Base-by-base conservation (phyloP, 1,284 basidiomycete genomes). In the Apiotrichum domesticum region DNA sequence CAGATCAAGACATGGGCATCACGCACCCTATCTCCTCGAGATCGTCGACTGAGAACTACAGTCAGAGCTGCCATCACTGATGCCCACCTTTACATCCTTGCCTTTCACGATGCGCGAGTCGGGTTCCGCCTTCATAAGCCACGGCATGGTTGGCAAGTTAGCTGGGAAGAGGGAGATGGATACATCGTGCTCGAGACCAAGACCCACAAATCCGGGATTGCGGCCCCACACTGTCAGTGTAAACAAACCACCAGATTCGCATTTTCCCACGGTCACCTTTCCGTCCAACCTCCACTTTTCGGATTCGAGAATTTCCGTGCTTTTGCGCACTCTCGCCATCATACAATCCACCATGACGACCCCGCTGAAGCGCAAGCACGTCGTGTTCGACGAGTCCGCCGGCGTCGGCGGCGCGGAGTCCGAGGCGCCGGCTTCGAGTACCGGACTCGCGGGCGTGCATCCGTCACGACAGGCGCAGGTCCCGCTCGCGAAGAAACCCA, bases 101-200 rank as follows among this genome's bases (percentile, higher is more conserved):
- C 90, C 90, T 69, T 91, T 94, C 40, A 90, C 88, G 46, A 94
- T 76, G 55, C 90, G 84, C 37, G 87, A 85, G 65, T 93, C 87
- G 29, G 91, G 91, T 76, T 94, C 91, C 6, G 91, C 91, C 75
- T 95, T 95, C 80, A 94, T 85, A 21, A 95, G 81, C 89, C 90
- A 94, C 33, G 72, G 71, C 73, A 75, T 75, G 42, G 44, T 63
- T 58, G 13, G 21, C 21, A 21, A 21, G 21, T 21, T 21, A 21
- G 21, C 21, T 21, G 21, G 21, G 21, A 21, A 21, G 21, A 21
- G 21, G 21, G 21, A 21, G 21, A 21, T 21, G 21, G 21, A 21
- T 21, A 21, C 21, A 21, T 21, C 21, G 21, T 21, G 21, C 21
- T 21, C 21, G 21, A 21, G 21, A 21, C 21, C 21, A 21, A 21